Conservation (phyloP, 2,329 filamentous ascomycete species). For the Truncatella angustata region DNA sequence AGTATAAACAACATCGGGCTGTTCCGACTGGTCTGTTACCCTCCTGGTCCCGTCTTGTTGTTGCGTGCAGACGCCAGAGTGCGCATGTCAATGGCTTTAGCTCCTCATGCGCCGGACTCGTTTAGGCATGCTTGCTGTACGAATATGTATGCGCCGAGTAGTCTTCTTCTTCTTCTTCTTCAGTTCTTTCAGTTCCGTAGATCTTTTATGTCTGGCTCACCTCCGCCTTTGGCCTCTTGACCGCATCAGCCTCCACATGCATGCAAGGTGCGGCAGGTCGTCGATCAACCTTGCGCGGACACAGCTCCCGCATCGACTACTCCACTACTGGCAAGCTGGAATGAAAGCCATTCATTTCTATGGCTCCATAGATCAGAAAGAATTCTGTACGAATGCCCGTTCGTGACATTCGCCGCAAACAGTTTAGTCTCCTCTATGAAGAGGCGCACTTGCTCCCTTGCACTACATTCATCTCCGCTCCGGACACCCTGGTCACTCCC, state of each 20-base stretch:
- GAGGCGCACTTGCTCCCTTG: not conserved
- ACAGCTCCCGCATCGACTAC: not conserved
- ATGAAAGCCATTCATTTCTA: not conserved
- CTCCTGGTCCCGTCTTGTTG: too few species aligned
- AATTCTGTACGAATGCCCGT: not conserved
- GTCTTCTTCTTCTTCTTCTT: not conserved
- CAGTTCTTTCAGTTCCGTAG: not conserved
- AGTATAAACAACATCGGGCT: not conserved
- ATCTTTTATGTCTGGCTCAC: too few species aligned
- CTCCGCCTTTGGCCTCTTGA: not conserved
- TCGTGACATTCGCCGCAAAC: conserved; percentile 3
- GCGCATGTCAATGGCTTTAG: not conserved
- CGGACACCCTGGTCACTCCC: not conserved
- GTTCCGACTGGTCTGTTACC: not conserved
- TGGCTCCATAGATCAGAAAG: not conserved
- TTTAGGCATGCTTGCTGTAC: too few species aligned
- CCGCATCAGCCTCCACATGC: not conserved
- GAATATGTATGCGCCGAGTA: too few species aligned
- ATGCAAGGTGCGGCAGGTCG: too few species aligned
- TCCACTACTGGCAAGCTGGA: not conserved
- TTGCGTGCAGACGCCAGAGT: not conserved
- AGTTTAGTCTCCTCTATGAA: conserved; percentile 2
- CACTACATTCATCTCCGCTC: not conserved
- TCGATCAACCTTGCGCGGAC: not conserved
- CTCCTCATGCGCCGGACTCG: too few species aligned